These are phyloP conservation scores for Canavalia ensiformis DNA, from an alignment of 306 rosid species.

Conservation along the genomic window DNA sequence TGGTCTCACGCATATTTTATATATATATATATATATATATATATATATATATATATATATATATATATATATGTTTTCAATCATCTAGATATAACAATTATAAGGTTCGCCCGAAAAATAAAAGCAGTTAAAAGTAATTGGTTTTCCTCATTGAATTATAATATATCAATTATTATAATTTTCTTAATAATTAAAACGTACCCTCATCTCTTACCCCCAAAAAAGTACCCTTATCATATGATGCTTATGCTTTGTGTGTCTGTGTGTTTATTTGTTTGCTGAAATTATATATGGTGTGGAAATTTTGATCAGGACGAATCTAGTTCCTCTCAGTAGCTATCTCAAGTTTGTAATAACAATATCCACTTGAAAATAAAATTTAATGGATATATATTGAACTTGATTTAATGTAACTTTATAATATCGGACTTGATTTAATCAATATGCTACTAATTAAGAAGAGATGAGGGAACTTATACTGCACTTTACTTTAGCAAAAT, in stretches of 20 bases:
- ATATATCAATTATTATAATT: neutral
- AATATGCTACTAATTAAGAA: neutral
- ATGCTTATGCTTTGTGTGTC: neutral
- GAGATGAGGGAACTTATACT: conserved; percentile 10
- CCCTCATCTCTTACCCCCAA: neutral
- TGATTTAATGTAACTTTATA: conserved; percentile 1
- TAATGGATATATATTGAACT: neutral
- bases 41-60: no score
- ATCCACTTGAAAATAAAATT: neutral
- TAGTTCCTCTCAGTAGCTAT: neutral
- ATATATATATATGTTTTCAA: no score
- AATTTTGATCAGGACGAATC: neutral
- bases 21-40: no score
- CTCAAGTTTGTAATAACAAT: conserved; percentile 13
- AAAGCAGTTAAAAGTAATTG: neutral
- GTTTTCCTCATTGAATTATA: neutral
- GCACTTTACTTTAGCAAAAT: conserved; percentile 20
- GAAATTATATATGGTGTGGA: neutral
- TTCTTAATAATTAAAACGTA: neutral
- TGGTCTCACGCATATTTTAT: neutral
- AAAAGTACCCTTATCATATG: neutral
- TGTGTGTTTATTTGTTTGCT: neutral
- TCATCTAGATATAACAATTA: neutral
- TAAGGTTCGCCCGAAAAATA: neutral
- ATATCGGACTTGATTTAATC: conserved; percentile 2